phyloP scores from a whole-genome alignment of 805 yeast genomes.

The Candida arabinofermentans region DNA sequence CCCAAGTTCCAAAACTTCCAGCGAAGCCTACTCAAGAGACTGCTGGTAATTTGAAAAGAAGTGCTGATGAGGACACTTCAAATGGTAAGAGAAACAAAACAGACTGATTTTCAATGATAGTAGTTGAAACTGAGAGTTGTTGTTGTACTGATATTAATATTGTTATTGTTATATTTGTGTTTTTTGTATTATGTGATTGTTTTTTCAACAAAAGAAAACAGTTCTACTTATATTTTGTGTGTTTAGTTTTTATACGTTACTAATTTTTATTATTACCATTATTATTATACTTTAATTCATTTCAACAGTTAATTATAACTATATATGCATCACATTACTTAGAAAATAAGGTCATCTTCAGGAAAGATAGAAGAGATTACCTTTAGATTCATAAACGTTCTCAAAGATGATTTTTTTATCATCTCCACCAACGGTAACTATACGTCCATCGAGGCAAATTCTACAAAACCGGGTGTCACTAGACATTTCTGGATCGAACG shows the following conservation, averaged over 20 bases:
- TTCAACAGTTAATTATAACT: no score
- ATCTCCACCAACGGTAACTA: constrained; percentile 25
- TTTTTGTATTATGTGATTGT: neutral
- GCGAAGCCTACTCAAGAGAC: neutral
- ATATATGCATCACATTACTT: no score
- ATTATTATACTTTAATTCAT: no score
- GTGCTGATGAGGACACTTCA: constrained; percentile 13
- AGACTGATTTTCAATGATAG: constrained; percentile 3
- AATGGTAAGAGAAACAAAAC: constrained; percentile 21
- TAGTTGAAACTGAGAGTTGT: neutral
- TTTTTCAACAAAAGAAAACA: no score
- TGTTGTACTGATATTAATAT: neutral
- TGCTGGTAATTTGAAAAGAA: constrained; percentile 13
- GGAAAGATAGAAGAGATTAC: constrained; percentile 1
- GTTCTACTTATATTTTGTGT: no score
- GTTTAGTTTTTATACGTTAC: no score
- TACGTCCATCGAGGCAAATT: constrained; percentile 67
- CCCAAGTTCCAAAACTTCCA: constrained; percentile 3
- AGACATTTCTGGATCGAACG: constrained; percentile 22
- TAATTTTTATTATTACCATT: no score
- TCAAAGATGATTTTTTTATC: neutral
- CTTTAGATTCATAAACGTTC: neutral
- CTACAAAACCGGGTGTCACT: constrained; percentile 38
- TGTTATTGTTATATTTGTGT: neutral
- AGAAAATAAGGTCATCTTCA: no score